Percentiles rank a stretch among this genome's conserved stretches.
These are phyloP conservation scores for Capsicum baccatum DNA, from an alignment of 257 asterid species.

Conservation along the genomic window DNA sequence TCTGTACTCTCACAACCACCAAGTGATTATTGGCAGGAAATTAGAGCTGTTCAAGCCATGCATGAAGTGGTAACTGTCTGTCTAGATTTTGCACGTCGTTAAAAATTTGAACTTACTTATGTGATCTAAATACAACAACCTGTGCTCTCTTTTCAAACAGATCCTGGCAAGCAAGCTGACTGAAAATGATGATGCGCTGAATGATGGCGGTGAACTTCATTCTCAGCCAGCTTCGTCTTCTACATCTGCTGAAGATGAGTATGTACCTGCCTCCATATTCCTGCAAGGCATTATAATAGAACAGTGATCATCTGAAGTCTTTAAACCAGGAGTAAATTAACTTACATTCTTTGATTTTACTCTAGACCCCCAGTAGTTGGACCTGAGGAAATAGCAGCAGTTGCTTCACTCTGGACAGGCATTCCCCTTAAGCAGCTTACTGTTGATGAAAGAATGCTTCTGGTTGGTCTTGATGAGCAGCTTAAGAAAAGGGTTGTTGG, in stretches of 20 bases:
- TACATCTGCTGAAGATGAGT: constrained; percentile 65
- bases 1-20: constrained; percentile 73
- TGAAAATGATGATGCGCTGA: constrained; percentile 47
- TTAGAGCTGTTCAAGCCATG: constrained; percentile 77
- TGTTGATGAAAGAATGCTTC: constrained; percentile 80
- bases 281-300: neutral
- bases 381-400: constrained; percentile 91
- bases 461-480: constrained; percentile 79
- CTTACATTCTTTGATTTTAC: constrained; percentile 32
- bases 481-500: constrained; percentile 95
- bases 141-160: constrained; percentile 42
- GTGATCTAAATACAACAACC: constrained; percentile 8
- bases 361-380: constrained; percentile 70
- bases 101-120: constrained; percentile 26
- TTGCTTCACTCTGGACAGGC: constrained; percentile 93
- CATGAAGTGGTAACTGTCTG: constrained; percentile 63
- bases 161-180: constrained; percentile 51
- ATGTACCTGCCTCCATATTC: constrained; percentile 44
- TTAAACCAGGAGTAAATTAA: constrained; percentile 24
- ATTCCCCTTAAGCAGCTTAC: constrained; percentile 87
- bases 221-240: constrained; percentile 42
- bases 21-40: constrained; percentile 87
- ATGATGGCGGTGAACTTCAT: constrained; percentile 45
- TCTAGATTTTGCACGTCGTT: constrained; percentile 22
- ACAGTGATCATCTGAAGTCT: constrained; percentile 21